Evolutionary conservation across 805 yeast genomes (phyloP).

Genomic region (Yueomyces sinensis): DNA sequence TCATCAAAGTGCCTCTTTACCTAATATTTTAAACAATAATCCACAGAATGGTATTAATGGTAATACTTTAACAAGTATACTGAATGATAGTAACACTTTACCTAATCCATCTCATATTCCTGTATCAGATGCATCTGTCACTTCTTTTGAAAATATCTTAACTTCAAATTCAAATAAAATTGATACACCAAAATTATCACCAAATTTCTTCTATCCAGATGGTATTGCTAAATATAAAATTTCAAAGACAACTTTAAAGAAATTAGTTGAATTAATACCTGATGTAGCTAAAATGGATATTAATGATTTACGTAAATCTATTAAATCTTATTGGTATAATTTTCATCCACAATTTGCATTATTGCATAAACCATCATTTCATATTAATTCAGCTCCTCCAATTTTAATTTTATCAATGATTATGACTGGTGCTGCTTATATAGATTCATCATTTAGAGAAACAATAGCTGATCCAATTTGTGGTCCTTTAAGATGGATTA

Average conservation of each 20-base stretch:
- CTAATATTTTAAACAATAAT: not conserved
- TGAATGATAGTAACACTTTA: not conserved
- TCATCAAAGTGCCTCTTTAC: not conserved
- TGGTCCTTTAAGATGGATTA: conserved; percentile 47
- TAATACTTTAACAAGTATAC: not conserved
- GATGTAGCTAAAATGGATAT: conserved; percentile 9
- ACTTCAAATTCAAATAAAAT: not conserved
- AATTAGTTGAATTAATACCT: conserved; percentile 8
- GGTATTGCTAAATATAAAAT: conserved; percentile 10
- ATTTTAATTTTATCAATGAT: conserved; percentile 42
- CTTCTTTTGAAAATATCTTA: not conserved
- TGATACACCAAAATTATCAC: not conserved
- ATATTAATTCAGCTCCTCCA: conserved; percentile 37
- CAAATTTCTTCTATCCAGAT: conserved; percentile 3
- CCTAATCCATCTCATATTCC: not conserved
- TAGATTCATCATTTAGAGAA: conserved; percentile 17
- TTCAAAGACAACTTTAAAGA: conserved; percentile 5
- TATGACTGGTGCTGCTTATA: conserved; percentile 38
- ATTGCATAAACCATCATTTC: conserved; percentile 34
- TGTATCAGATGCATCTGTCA: not conserved
- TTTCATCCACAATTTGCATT: conserved; percentile 44
- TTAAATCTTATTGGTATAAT: conserved; percentile 35
- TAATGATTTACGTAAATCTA: conserved; percentile 7
- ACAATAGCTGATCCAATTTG: conserved; percentile 24
- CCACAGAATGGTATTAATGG: not conserved